A percentile compares a stretch with the other conserved stretches of the same genome.
phyloP scores from a whole-genome alignment of 176 grass and related monocot species.

The Aechmea fasciata region DNA sequence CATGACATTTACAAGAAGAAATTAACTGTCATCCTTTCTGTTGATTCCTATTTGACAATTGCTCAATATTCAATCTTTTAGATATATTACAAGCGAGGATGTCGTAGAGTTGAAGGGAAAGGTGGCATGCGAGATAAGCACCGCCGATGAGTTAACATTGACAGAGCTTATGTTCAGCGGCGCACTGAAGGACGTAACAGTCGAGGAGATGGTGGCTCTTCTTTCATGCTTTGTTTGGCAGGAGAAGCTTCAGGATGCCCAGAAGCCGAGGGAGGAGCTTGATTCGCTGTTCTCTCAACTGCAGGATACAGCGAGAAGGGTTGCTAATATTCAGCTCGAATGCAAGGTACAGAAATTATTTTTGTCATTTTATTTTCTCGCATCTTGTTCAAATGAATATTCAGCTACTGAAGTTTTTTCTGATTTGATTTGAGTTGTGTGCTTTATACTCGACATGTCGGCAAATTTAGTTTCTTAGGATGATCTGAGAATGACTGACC shows the following conservation, averaged over 20 bases:
- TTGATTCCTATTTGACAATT: neutral
- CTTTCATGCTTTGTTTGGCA: constrained; percentile 96
- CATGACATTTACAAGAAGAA: neutral
- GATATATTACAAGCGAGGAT: constrained; percentile 53
- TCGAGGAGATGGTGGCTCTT: constrained; percentile 84
- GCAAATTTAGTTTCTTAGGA: neutral
- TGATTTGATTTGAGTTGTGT: too few relatives aligned
- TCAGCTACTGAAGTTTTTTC: too few relatives aligned
- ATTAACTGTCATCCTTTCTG: neutral
- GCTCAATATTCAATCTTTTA: constrained; percentile 5
- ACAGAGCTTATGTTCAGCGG: constrained; percentile 94
- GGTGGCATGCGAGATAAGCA: constrained; percentile 82
- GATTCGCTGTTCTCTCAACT: constrained; percentile 46
- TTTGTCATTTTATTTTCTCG: neutral
- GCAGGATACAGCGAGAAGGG: constrained; percentile 37
- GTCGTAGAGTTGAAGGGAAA: constrained; percentile 84
- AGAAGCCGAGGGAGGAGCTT: constrained; percentile 75
- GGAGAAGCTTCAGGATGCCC: constrained; percentile 76
- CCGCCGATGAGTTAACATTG: constrained; percentile 73
- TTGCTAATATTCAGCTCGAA: constrained; percentile 46
- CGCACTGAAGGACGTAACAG: constrained; percentile 61
- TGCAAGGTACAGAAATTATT: constrained; percentile 56
- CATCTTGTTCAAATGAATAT: neutral
- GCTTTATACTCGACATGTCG: too few relatives aligned
- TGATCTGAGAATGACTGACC: neutral